These are phyloP conservation scores for Ampelocalamus luodianensis DNA, from an alignment of 176 grass and related monocot species.

Conservation along the genomic window DNA sequence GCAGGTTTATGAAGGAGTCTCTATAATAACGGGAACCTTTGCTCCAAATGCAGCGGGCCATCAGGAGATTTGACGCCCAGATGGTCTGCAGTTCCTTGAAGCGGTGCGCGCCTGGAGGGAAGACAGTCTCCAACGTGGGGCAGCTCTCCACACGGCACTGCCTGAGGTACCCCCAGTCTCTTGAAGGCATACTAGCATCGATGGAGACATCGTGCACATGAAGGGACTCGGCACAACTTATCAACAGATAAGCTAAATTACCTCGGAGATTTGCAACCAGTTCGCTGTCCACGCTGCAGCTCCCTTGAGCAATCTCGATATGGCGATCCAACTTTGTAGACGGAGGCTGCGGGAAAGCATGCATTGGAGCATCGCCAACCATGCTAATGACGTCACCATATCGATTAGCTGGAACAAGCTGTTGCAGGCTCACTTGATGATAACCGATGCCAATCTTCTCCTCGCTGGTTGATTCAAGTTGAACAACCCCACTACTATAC, in stretches of 20 bases:
- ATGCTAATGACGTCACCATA: background rate
- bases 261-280: rapidly evolving
- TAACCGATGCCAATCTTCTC: background rate
- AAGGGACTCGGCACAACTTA: rapidly evolving
- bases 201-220: background rate
- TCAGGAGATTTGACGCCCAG: background rate
- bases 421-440: background rate
- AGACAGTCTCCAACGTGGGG: background rate
- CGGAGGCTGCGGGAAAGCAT: background rate
- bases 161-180: rapidly evolving
- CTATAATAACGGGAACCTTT: rapidly evolving
- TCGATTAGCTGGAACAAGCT: rapidly evolving
- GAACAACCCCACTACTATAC: background rate
- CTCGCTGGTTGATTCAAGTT: background rate
- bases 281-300: background rate
- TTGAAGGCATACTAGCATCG: rapidly evolving
- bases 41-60: no score
- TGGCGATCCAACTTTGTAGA: background rate
- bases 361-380: background rate
- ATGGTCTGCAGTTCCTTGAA: rapidly evolving
- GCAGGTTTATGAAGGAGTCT: no score
- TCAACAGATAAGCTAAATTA: background rate
- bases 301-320: constrained; percentile 24
- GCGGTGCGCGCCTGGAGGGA: rapidly evolving
- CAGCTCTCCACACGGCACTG: constrained; percentile 25